Evolutionary conservation across 805 yeast species (phyloP), one percentile per base, ranked within the genome.

Genomic region (Metschnikowia shivogae): DNA sequence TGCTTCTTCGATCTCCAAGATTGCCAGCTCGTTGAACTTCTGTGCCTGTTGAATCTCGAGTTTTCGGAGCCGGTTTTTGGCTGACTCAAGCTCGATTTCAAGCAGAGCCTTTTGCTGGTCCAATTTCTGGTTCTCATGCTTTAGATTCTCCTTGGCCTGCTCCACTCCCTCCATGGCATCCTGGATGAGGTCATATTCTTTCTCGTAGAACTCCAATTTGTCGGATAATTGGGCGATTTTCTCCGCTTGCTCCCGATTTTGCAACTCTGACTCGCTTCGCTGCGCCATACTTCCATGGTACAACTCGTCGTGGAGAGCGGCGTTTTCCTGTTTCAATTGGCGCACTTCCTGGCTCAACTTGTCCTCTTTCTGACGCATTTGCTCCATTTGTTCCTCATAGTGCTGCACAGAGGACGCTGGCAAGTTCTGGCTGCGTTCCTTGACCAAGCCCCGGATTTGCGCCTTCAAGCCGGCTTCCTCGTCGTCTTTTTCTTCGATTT

Each of bases 11-110:
- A 60, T 52, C 48, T 52, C 65, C 36, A 50, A 44, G 24, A 61
- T 50, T 1, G 56, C 45, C 45, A 54, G 20, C 42, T 53, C 57
- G 39, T 53, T 53, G 40, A 44, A 48, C 36, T 52, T 53, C 12
- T 53, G 54, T 2, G 56, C 47, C 13, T 44, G 56, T 17, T 36
- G 39, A 14, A 53, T 27, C 35, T 53, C 56, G 24, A 49, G 40
- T 6, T 53, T 38, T 24, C 55, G 34, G 27, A 52, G 49, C 31
- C 42, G 38, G n/a, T 47, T 22, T 10, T 48, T 52, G 14, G 67
- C 50, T 4, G 55, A 44, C 9, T 63, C 65, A 38, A 62, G 65
- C 45, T 68, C 70, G 4, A 56, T 50, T 43, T 60, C 58, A 14
- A 69, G 49, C 6, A 42, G 45, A 3, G 57, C 48, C 8, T 59